phyloP scores from a whole-genome alignment of 2,329 filamentous ascomycete species.

The Penicillium sp. region DNA sequence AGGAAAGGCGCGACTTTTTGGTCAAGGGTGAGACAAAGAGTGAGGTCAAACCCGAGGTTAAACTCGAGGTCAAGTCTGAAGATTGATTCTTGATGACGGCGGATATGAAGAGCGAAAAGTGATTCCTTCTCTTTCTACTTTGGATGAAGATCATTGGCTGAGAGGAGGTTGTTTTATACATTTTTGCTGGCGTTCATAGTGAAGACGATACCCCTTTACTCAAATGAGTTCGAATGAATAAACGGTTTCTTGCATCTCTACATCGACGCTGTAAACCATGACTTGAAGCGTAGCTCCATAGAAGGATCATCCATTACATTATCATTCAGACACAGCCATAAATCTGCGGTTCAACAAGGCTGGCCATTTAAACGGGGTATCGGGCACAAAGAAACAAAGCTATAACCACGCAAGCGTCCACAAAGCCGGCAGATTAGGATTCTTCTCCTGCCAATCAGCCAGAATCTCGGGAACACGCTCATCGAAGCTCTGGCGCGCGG shows the following conservation, averaged over 20 bases:
- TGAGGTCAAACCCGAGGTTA: not conserved
- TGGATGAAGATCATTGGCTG: no score
- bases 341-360: not conserved
- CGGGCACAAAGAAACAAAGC: slow-evolving; percentile 17
- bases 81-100: not conserved
- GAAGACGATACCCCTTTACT: slow-evolving; percentile 1
- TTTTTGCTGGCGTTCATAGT: not conserved
- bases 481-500: slow-evolving; percentile 73
- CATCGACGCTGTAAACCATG: not conserved
- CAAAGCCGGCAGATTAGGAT: slow-evolving; percentile 82
- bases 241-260: not conserved
- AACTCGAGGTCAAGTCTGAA: not conserved
- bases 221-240: not conserved
- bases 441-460: slow-evolving; percentile 88
- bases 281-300: not conserved
- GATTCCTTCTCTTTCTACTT: not conserved
- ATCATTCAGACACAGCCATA: not conserved
- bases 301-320: not conserved
- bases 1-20: slow-evolving; percentile 53
- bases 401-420: slow-evolving; percentile 97
- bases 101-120: not conserved
- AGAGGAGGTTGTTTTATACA: no score
- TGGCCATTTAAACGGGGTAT: slow-evolving; percentile 3
- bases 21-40: slow-evolving; percentile 2
- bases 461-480: slow-evolving; percentile 89